Base-by-base conservation (phyloP, 345 rosid genomes). In the Sonneratia alba region DNA sequence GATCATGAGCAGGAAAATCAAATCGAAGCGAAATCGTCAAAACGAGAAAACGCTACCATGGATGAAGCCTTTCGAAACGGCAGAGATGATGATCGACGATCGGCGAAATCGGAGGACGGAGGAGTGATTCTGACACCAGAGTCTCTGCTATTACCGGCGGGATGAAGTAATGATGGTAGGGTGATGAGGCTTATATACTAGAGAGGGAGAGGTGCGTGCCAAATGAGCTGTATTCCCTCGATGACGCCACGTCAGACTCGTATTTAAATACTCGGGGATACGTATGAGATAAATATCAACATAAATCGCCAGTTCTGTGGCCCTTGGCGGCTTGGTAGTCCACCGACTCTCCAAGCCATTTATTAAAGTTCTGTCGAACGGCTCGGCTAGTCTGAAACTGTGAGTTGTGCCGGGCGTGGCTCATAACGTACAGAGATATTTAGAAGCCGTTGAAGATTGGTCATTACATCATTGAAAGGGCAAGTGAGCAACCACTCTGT, bases 161-260 rank as follows among this genome's bases (percentile, higher is more conserved):
- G n/a, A 34, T 10, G 65, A 61, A 61, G 2, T 24, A 6, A 62
- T 62, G 19, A 57, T 9, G 38, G 53, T 21, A 47, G 10, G 56
- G 22, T 7, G 24, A 13, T 0, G 34, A 27, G 19, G 24, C 14
- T 18, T 69, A 57, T 34, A 10, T 53, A 53, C 22, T 7, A 21
- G 59, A 18, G 59, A 53, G 57, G 57, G 16, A 55, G 38, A 40
- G 43, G 51, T 4, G 66, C 66, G 73, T 22, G 53, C 18, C 49
- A 47, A 38, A 40, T 37, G 24, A 70, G 73, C 38, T 45, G 66
- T 65, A 42, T 3, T 38, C 14, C 14, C 51, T 13, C 14, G 15
- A 37, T 1, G 68, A 65, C 67, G 68, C 53, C 74, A 72, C 74
- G 68, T 59, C 64, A n/a, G 59, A 36, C 56, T 1, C n/a, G 51